Base-by-base conservation (phyloP, 306 rosid species). In the Cicer cuneatum region DNA sequence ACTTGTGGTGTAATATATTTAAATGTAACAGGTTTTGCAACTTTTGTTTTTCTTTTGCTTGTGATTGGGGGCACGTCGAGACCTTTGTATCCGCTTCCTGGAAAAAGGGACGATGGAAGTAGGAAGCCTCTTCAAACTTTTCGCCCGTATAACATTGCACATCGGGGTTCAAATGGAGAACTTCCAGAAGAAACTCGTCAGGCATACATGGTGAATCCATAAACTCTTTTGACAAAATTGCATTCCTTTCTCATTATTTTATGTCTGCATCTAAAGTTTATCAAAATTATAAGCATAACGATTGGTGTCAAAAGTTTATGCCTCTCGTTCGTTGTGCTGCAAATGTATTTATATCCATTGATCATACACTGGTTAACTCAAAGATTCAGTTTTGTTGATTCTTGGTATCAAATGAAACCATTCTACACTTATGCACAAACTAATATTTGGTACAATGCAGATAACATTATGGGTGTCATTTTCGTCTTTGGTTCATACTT, bases 91-190 rank as follows among this genome's bases (percentile, higher is more conserved):
- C 96, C 90, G 13, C 89, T 86, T 65, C 97, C 96, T 48, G 76
- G 89, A 51, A 80, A 85, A 75, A 21, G 2, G 2, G 72, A 53
- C n/a, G 24, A 39, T 70, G 81, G 71, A 66, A 72, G 40, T 43
- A 80, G 83, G 52, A 67, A 74, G 72, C 93, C 93, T 67, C 82
- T 90, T 8, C 93, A 93, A 78, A 89, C 93, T 49, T 87, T 60
- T 71, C 90, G 90, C 39, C 96, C 98, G 5, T 90, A 80, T 78
- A 93, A 90, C 69, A 14, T 90, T 64, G 98, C 98, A 6, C 98
- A 93, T 77, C 86, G 98, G n/a, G 98, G 98, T 74, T 87, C 98
- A 19, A 90, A 90, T 49, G 98, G 98, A 75, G 98, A 90, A 82
- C 6, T 93, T 79, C 98, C 98, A 10, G 98, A 93, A 84, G 98